Evolutionary conservation across 192 early-diverging fungal species (phyloP).

Genomic region (Coemansia sp.): DNA sequence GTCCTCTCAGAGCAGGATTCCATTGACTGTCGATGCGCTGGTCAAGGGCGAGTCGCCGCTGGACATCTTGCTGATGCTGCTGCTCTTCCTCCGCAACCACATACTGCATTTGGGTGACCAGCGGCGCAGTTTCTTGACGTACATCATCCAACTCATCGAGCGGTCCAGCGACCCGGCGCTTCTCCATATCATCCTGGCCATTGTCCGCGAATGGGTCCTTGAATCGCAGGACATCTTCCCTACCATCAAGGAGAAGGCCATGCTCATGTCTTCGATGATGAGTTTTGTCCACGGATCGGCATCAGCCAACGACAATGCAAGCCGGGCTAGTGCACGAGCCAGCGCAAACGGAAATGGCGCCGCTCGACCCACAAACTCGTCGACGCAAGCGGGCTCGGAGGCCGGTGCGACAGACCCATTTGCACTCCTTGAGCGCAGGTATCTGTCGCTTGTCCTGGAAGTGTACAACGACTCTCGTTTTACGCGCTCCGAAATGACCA

Average conservation of each 20-base stretch:
- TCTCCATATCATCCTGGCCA: conserved; percentile 67
- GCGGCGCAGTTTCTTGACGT: conserved; percentile 76
- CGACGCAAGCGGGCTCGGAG: no score
- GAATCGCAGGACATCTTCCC: conserved; percentile 82
- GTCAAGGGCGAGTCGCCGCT: conserved; percentile 38
- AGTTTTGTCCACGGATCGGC: conserved; percentile 67
- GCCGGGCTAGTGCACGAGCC: conserved; percentile 29
- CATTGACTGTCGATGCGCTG: conserved; percentile 21
- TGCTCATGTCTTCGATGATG: conserved; percentile 90
- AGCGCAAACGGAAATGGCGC: background rate
- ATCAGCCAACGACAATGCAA: conserved; percentile 42
- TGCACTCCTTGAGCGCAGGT: conserved; percentile 67
- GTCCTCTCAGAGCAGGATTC: conserved; percentile 27
- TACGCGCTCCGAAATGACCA: conserved; percentile 84
- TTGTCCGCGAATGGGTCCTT: conserved; percentile 85
- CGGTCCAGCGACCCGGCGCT: conserved; percentile 71
- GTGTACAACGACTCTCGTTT: conserved; percentile 84
- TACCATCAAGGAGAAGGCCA: conserved; percentile 94
- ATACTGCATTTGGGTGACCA: conserved; percentile 76
- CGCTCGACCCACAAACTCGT: no score
- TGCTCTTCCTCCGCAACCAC: conserved; percentile 53
- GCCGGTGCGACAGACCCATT: conserved; percentile 13
- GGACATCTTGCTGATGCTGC: conserved; percentile 37
- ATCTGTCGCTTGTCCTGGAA: conserved; percentile 82
- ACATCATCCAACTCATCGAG: conserved; percentile 79